Evolutionary conservation across 2,329 filamentous ascomycete genomes (phyloP).

Genomic region (Emergomyces pasteurianus): DNA sequence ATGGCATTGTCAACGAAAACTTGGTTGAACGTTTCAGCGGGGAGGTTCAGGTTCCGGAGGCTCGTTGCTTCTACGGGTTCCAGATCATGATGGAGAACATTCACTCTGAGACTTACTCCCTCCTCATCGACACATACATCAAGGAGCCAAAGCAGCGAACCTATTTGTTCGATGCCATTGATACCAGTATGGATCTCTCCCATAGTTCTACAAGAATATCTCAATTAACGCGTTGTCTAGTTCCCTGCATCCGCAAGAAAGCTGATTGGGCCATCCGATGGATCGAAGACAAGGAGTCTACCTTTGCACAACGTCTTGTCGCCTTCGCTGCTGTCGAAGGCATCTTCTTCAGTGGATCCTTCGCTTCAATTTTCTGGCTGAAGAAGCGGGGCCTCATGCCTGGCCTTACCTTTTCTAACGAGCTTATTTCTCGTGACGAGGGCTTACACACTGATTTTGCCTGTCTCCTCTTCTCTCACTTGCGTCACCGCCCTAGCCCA

Average conservation of each 20-base stretch:
- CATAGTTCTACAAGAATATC: neutral
- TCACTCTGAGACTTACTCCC: constrained; percentile 97
- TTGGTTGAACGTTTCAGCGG: constrained; percentile 93
- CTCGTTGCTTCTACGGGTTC: constrained; percentile 99
- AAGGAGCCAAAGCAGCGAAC: constrained; percentile 90
- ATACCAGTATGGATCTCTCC: constrained; percentile 61
- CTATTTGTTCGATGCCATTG: constrained; percentile 96
- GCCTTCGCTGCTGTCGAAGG: constrained; percentile 97
- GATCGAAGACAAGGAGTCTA: constrained; percentile 88
- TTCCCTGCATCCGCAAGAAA: constrained; percentile 97
- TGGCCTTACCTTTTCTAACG: constrained; percentile 97
- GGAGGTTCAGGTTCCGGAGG: constrained; percentile 94
- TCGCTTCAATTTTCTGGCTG: constrained; percentile 98
- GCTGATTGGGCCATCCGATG: constrained; percentile 93
- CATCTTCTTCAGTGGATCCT: constrained; percentile 99
- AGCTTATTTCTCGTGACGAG: constrained; percentile 98
- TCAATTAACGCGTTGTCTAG: constrained; percentile 33
- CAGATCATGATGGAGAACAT: constrained; percentile 99
- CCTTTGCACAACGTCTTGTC: constrained; percentile 88
- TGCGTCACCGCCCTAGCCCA: constrained; percentile 81
- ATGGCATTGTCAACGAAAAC: constrained; percentile 99
- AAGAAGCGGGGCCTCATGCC: constrained; percentile 99
- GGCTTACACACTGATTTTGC: constrained; percentile 99
- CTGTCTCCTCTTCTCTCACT: constrained; percentile 92
- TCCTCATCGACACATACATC: constrained; percentile 98